Evolutionary conservation across 164 flowering plant genomes (phyloP), one percentile per base, ranked within the genome.

Genomic region (Berberis vulgaris): DNA sequence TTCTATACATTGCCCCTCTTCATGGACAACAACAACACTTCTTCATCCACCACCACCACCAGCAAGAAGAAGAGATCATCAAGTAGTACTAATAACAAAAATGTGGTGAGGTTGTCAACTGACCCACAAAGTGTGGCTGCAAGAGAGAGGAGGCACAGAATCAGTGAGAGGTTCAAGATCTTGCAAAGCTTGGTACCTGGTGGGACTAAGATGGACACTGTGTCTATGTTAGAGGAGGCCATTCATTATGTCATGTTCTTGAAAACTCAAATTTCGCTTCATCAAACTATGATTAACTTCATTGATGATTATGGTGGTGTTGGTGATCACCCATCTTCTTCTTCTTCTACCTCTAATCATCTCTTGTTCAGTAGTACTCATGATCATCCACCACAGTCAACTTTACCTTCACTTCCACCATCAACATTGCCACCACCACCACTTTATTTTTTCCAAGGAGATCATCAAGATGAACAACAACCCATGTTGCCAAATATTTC

Each of bases 41-140:
- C 54, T 52, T 52, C 54, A 7, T 52, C 54, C 54, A 52, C 8
- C 11, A 7, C 8, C 5, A 50, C 10, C 54, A 50, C 4, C 54
- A 7, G 6, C 3, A 4, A 52, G 38, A 52, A 52, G 54, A 52
- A 52, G 54, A 52, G n/a, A 11, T 12, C n/a, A 26, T 3, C 10
- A 52, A 10, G 54, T 52, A 54, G 41, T 54, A 54, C 13, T 53
- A 53, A 5, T 53, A 10, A 53, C 13, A n/a, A 53, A 53, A n/a
- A 5, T 40, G 54, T 12, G 54, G 54, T 52, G n/a, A 52, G n/a
- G n/a, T 26, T 52, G 1, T 52, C 54, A 52, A 52, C 54, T 41
- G 97, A 88, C 67, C 95, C 97, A 12, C 97, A 91, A 65, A 86
- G 97, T 57, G 83, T 91, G 57, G 95, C 95, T 7, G 92, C 97